Evolutionary conservation across 371 early-diverging fungal genomes (phyloP).

Genomic region (Mucor lusitanicus): DNA sequence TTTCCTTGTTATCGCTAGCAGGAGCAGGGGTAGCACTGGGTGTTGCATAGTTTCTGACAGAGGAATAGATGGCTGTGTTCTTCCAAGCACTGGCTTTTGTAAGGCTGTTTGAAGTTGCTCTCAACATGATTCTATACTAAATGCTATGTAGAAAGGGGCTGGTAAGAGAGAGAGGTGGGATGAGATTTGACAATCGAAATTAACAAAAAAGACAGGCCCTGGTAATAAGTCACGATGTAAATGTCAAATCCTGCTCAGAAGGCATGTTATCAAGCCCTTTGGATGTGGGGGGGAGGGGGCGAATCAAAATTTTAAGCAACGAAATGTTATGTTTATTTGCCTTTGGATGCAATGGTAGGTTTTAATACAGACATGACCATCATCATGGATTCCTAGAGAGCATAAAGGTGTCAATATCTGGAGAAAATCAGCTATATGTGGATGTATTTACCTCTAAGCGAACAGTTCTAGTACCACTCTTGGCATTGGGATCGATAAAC

Average conservation of each 20-base stretch:
- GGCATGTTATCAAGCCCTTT: background rate
- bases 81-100: background rate
- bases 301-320: background rate
- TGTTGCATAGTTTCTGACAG: slow-evolving; percentile 1
- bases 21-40: slow-evolving; percentile 5
- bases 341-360: slow-evolving; percentile 22
- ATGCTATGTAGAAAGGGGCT: background rate
- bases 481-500: slow-evolving; percentile 63
- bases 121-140: slow-evolving; percentile 10
- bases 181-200: background rate
- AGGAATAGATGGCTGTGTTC: slow-evolving; percentile 7
- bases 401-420: background rate
- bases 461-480: slow-evolving; percentile 67
- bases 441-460: slow-evolving; percentile 62
- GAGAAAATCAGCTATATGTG: background rate
- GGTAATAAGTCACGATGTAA: slow-evolving; percentile 1
- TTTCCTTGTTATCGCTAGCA: background rate
- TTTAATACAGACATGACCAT: slow-evolving; percentile 38
- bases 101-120: slow-evolving; percentile 10
- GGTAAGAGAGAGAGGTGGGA: background rate
- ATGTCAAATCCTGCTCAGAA: background rate
- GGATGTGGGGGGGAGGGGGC: background rate
- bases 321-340: slow-evolving; percentile 19
- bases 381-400: slow-evolving; percentile 33
- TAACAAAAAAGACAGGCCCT: slow-evolving; percentile 5